Evolutionary conservation across 371 early-diverging fungal species (phyloP).

Genomic region (Mucor indicus): DNA sequence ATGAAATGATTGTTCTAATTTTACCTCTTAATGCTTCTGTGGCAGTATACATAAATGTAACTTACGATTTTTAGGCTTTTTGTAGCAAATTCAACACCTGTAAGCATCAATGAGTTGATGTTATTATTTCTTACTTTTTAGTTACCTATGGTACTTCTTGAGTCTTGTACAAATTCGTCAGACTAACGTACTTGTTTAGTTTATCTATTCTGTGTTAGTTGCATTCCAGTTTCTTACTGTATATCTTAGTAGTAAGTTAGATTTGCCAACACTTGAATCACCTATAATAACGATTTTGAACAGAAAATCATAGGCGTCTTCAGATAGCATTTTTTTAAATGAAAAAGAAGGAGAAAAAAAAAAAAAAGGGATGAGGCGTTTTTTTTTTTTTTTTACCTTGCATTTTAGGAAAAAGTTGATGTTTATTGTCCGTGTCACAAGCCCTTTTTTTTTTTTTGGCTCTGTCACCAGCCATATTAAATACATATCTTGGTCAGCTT

Average conservation of each 20-base stretch:
- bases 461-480: too few species aligned
- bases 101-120: constrained; percentile 34
- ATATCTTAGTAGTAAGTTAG: constrained; percentile 92
- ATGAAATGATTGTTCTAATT: constrained; percentile 38
- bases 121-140: not conserved
- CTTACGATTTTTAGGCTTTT: constrained; percentile 43
- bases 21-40: constrained; percentile 36
- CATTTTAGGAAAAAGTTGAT: too few species aligned
- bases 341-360: too few species aligned
- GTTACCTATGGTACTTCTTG: constrained; percentile 23
- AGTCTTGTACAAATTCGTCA: constrained; percentile 18
- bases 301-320: constrained; percentile 85
- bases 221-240: too few species aligned
- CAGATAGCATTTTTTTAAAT: too few species aligned
- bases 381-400: too few species aligned
- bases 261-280: constrained; percentile 91
- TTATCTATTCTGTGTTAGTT: too few species aligned
- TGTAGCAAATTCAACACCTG: constrained; percentile 55
- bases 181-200: constrained; percentile 12
- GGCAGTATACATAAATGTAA: too few species aligned
- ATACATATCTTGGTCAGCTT: too few species aligned
- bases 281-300: constrained; percentile 93
- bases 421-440: too few species aligned
- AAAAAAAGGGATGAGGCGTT: too few species aligned
- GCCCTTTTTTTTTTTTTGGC: too few species aligned